A percentile compares a stretch with the other conserved stretches of the same genome.
Evolutionary conservation across 2,329 filamentous ascomycete species (phyloP).

Genomic region (Ramichloridium luteum): DNA sequence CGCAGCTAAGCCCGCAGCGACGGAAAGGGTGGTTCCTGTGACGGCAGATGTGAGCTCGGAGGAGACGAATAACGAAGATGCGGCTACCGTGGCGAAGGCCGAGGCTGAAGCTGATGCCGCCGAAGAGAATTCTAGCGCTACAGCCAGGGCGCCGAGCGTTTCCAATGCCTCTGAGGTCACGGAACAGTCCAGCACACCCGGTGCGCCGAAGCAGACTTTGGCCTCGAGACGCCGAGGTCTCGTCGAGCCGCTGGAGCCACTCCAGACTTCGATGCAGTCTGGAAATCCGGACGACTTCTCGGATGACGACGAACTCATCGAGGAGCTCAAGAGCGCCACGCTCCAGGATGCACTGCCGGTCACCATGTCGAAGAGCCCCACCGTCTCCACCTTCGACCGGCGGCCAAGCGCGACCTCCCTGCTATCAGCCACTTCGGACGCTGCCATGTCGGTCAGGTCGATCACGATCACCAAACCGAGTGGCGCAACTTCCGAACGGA

Average conservation of each 20-base stretch:
- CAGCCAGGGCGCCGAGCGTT: no score
- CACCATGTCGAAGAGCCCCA: slow-evolving; percentile 62
- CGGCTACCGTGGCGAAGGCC: no score
- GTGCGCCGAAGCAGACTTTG: slow-evolving; percentile 6
- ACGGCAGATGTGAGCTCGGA: no score
- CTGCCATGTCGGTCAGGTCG: slow-evolving; percentile 11
- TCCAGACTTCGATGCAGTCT: slow-evolving; percentile 20
- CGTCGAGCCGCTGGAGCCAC: slow-evolving; percentile 29
- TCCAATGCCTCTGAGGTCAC: no score
- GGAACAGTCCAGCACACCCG: no score
- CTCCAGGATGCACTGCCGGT: slow-evolving; percentile 74
- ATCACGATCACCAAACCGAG: slow-evolving; percentile 15
- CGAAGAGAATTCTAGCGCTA: no score
- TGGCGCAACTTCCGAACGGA: slow-evolving; percentile 5
- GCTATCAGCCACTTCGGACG: slow-evolving; percentile 13
- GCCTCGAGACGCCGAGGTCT: slow-evolving; percentile 29
- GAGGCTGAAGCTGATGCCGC: no score
- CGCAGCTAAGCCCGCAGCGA: no score
- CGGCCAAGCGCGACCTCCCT: slow-evolving; percentile 16
- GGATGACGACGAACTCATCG: slow-evolving; percentile 54
- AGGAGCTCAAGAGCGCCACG: slow-evolving; percentile 71
- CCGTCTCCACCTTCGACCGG: slow-evolving; percentile 39
- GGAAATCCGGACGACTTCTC: slow-evolving; percentile 42
- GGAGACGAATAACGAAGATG: no score
- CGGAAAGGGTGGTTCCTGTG: no score